A percentile compares a stretch with the other conserved stretches of the same genome.
Conservation (phyloP, 495 filamentous ascomycete species). For the Rhypophila decipiens region DNA sequence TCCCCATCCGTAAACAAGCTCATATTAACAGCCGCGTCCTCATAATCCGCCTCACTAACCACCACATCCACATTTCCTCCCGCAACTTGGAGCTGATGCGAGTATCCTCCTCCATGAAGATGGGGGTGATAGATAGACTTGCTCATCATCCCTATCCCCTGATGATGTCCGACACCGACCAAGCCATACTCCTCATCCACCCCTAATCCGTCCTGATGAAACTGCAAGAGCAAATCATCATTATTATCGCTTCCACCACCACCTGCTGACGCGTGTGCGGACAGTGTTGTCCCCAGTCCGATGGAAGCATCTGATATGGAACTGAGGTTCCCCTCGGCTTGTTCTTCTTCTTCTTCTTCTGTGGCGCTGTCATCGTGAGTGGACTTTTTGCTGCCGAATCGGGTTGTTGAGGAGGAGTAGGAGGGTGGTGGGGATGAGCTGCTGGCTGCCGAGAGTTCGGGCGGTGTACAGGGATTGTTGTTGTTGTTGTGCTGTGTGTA, state of each 20-base stretch:
- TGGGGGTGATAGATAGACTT: no score
- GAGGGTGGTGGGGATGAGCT: constrained; percentile 39
- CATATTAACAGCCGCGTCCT: constrained; percentile 17
- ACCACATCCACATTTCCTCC: not conserved
- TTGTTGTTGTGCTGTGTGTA: no score
- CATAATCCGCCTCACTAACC: constrained; percentile 5
- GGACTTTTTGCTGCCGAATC: constrained; percentile 8
- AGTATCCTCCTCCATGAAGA: no score
- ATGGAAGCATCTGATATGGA: constrained; percentile 22
- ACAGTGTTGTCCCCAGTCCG: constrained; percentile 24
- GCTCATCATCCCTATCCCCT: constrained; percentile 7
- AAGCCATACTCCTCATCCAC: not conserved
- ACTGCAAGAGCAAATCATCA: constrained; percentile 12
- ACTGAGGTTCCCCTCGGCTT: no score
- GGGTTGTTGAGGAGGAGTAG: no score
- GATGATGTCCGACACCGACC: not conserved
- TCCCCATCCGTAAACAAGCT: constrained; percentile 25
- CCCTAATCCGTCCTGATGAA: constrained; percentile 6
- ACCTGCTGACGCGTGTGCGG: constrained; percentile 21
- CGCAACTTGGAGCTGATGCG: no score
- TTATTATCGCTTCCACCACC: not conserved
- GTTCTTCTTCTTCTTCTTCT: no score
- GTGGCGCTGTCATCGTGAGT: constrained; percentile 6
- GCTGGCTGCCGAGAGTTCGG: constrained; percentile 35
- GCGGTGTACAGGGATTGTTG: constrained; percentile 19